Conservation (phyloP, 495 filamentous ascomycete genomes). For the Lasiosphaeria hispida region DNA sequence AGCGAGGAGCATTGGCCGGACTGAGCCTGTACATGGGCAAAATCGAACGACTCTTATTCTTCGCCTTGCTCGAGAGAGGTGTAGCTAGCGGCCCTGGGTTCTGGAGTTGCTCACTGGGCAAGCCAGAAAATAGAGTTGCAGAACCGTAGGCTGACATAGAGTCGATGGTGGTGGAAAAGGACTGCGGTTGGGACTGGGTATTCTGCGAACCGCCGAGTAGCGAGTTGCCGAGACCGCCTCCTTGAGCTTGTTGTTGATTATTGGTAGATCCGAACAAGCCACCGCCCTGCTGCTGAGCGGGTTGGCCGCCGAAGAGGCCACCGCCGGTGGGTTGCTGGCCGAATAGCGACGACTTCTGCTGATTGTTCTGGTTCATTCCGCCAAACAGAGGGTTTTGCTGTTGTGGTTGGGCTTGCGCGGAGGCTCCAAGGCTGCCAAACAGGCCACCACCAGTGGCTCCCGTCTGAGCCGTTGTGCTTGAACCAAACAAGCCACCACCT, state of each 20-base stretch:
- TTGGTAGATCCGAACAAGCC: slow-evolving; percentile 39
- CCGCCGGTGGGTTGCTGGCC: slow-evolving; percentile 39
- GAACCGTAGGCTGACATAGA: slow-evolving; percentile 80
- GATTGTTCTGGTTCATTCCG: slow-evolving; percentile 34
- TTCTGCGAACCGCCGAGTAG: slow-evolving; percentile 41
- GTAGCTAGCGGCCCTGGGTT: slow-evolving; percentile 83
- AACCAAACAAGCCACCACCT: slow-evolving; percentile 47
- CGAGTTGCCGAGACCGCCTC: slow-evolving; percentile 32
- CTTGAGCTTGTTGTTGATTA: slow-evolving; percentile 49
- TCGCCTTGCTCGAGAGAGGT: slow-evolving; percentile 67
- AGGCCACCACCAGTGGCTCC: slow-evolving; percentile 40
- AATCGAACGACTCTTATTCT: slow-evolving; percentile 70
- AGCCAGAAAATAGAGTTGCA: slow-evolving; percentile 69
- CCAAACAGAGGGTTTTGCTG: slow-evolving; percentile 44
- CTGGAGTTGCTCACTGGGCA: slow-evolving; percentile 59
- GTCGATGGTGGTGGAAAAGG: slow-evolving; percentile 73
- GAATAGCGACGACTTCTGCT: slow-evolving; percentile 47
- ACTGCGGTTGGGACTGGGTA: slow-evolving; percentile 51
- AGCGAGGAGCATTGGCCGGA: slow-evolving; percentile 70
- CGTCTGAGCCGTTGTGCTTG: slow-evolving; percentile 28
- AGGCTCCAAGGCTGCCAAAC: slow-evolving; percentile 48
- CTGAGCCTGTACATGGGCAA: slow-evolving; percentile 88
- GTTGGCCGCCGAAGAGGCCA: slow-evolving; percentile 65
- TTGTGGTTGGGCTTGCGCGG: slow-evolving; percentile 58
- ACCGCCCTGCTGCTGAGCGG: slow-evolving; percentile 36